Conservation (phyloP, 106 monocot species). For the Chionographis japonica region DNA sequence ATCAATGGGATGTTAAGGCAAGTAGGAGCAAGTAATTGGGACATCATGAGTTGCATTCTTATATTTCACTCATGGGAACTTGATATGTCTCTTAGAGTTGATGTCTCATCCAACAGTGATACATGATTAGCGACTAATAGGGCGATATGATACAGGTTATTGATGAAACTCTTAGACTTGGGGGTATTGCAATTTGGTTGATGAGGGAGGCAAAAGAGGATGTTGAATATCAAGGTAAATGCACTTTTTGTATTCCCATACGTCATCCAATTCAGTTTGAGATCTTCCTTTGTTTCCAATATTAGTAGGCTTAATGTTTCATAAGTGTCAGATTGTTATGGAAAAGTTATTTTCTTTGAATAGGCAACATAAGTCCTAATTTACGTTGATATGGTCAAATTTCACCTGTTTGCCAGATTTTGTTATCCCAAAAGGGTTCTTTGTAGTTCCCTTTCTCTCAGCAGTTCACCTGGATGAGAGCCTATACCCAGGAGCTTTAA, state of each 20-base stretch:
- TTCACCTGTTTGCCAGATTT: conserved; percentile 13
- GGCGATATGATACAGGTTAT: conserved; percentile 25
- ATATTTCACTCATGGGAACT: background rate
- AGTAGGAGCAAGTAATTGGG: too few species aligned
- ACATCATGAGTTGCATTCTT: too few species aligned
- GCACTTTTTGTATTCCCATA: background rate
- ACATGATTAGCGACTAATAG: background rate
- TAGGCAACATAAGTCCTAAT: too few species aligned
- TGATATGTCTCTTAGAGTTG: background rate
- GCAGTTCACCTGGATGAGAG: conserved; percentile 34
- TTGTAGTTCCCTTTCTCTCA: conserved; percentile 32
- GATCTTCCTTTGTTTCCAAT: too few species aligned
- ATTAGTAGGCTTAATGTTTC: too few species aligned
- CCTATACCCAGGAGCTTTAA: conserved; percentile 24
- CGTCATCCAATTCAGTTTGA: too few species aligned
- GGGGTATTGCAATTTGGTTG: conserved; percentile 44
- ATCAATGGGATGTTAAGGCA: too few species aligned
- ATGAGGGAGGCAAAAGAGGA: conserved; percentile 39
- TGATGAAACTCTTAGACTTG: conserved; percentile 48
- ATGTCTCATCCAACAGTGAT: background rate
- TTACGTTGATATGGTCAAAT: too few species aligned
- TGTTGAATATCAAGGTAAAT: conserved; percentile 33
- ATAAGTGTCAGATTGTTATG: too few species aligned
- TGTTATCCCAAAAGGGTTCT: conserved; percentile 26
- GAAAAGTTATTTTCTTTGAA: too few species aligned